Base-by-base conservation (phyloP, 1,284 basidiomycete species). In the Marasmius oreades region DNA sequence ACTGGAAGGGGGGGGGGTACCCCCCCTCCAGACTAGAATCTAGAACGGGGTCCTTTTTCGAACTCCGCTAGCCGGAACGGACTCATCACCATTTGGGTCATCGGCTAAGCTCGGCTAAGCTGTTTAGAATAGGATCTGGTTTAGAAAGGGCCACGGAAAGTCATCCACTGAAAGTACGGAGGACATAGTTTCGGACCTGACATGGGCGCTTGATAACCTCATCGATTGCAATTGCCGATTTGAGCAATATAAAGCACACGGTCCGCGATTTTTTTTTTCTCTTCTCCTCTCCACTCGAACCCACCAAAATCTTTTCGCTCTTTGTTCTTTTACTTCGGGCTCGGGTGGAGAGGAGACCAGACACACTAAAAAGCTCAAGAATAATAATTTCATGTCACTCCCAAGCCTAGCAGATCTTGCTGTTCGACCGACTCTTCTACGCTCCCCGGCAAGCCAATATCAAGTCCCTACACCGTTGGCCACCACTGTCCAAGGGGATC, bases 311-410 rank as follows among this genome's bases (percentile, higher is more conserved):
- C 39, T 42, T n/a, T 42, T 42, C 26, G 33, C 28, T 31, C n/a
- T 20, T 31, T 50, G 16, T 20, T 33, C 47, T 14, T 12, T 50
- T 16, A 18, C 31, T n/a, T 18, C 16, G 24, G 45, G 47, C 24
- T 50, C 67, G 70, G 68, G 84, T 82, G 84, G 75, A 76, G 81
- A 79, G 82, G 77, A 50, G 47, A 50, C 8, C 23, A 12, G 10
- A 50, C 14, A 16, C n/a, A 4, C n/a, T n/a, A n/a, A 28, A 31
- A 26, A 50, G 33, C 33, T 20, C 47, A 33, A 18, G n/a, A 81
- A 83, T 77, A 79, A 71, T 71, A 71, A 60, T 28, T 59, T 52
- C n/a, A 55, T 59, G 55, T 48, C 51, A 26, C 58, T 55, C 60
- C 63, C 53, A 61, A 62, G 64, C 61, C 64, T 53, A 67, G 26